These are phyloP conservation scores for Aspergillus nidulans DNA, from an alignment of 495 filamentous ascomycete genomes.

Conservation along the genomic window DNA sequence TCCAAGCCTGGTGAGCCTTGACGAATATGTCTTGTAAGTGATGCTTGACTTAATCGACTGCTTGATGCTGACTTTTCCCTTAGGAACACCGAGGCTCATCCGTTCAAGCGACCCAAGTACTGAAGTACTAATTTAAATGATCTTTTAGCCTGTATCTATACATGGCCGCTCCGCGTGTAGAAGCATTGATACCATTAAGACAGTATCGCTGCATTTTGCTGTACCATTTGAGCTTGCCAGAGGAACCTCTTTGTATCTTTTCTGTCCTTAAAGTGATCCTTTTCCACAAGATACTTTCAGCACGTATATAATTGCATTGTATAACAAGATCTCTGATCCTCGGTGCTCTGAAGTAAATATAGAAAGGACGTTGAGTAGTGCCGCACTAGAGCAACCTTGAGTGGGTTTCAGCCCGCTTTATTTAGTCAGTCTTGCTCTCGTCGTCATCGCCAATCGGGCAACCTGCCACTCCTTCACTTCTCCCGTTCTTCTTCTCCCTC, in stretches of 20 bases:
- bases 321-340: not conserved
- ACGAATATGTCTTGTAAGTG: conserved; percentile 76
- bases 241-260: not conserved
- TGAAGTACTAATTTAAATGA: conserved; percentile 4
- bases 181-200: conserved; percentile 17
- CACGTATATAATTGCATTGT: not conserved
- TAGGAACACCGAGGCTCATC: conserved; percentile 56
- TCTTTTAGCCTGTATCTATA: not conserved
- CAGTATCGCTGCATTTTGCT: conserved; percentile 1
- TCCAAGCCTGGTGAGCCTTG: conserved; percentile 67
- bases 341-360: not conserved
- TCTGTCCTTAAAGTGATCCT: not conserved
- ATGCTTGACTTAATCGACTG: not conserved
- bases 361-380: not conserved
- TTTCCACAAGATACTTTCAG: not conserved
- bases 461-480: conserved; percentile 3
- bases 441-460: conserved; percentile 11
- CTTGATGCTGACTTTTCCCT: conserved; percentile 1
- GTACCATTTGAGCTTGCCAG: not conserved
- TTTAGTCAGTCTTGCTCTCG: not conserved
- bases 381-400: not conserved
- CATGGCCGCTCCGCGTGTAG: conserved; percentile 6
- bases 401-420: conserved; percentile 8
- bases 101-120: conserved; percentile 42
- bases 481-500: not conserved